Evolutionary conservation across 805 yeast species (phyloP).

Genomic region (Maudiozyma pseudohumilis): DNA sequence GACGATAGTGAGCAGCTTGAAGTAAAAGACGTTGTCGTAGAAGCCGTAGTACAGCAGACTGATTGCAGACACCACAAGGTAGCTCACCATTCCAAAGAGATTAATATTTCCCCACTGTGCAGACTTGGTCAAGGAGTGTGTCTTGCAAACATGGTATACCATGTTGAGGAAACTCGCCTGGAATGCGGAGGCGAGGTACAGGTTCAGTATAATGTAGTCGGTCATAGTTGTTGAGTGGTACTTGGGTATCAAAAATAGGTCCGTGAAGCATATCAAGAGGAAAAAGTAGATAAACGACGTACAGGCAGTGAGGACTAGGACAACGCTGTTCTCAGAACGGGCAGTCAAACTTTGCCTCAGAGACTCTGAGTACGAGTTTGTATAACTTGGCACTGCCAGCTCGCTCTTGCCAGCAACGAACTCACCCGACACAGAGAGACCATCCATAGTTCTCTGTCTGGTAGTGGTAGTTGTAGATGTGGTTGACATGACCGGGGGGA

Average conservation of each 20-base stretch:
- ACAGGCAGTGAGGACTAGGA: constrained; percentile 2
- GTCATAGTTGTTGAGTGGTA: constrained; percentile 25
- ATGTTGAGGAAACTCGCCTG: constrained; percentile 50
- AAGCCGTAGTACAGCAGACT: constrained; percentile 36
- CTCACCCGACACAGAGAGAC: no score
- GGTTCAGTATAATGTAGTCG: constrained; percentile 40
- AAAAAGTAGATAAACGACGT: constrained; percentile 4
- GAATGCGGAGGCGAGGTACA: constrained; percentile 45
- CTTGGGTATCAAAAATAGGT: constrained; percentile 16
- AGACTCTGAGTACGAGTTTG: constrained; percentile 5
- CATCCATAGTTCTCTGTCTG: no score
- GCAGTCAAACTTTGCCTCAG: background rate
- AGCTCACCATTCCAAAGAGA: constrained; percentile 56
- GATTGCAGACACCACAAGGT: constrained; percentile 49
- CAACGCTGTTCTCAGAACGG: constrained; percentile 6
- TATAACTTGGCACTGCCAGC: no score
- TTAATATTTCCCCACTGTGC: constrained; percentile 53
- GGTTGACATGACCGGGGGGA: no score
- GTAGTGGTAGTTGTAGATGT: no score
- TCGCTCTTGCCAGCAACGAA: no score
- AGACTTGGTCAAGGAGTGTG: constrained; percentile 45
- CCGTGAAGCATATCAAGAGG: constrained; percentile 18
- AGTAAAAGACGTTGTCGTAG: constrained; percentile 27
- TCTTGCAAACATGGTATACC: constrained; percentile 49
- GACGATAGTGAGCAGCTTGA: constrained; percentile 24